Conservation (phyloP, 441 rosid genomes). For the Flueggea neowawraea region DNA sequence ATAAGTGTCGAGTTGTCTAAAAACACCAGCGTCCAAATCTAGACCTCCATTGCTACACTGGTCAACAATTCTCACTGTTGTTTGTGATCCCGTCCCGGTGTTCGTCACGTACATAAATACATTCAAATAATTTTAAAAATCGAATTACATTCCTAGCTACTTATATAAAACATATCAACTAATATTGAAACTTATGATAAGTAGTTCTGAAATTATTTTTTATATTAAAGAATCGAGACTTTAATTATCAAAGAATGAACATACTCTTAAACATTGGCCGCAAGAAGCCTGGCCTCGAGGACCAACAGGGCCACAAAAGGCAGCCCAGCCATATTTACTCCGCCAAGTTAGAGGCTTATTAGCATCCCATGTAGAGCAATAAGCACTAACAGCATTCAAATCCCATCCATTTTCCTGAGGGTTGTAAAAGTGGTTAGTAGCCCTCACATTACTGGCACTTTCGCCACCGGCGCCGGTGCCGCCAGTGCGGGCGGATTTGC, state of each 20-base stretch:
- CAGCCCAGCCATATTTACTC: conserved; percentile 30
- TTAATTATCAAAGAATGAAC: not conserved
- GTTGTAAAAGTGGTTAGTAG: conserved; percentile 24
- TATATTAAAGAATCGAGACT: no score
- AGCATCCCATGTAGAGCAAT: conserved; percentile 34
- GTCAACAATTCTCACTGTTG: conserved; percentile 56
- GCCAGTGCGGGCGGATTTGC: conserved; percentile 5
- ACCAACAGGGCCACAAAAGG: conserved; percentile 27
- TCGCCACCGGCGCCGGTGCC: conserved; percentile 3
- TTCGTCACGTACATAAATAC: conserved; percentile 42
- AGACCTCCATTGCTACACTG: conserved; percentile 65
- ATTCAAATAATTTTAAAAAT: not conserved
- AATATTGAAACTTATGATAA: no score
- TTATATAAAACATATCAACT: no score
- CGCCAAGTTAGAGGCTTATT: conserved; percentile 30
- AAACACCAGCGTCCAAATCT: conserved; percentile 49
- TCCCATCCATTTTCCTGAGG: conserved; percentile 26
- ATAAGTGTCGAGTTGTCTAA: conserved; percentile 43
- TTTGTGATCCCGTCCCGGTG: conserved; percentile 35
- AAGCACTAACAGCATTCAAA: conserved; percentile 20
- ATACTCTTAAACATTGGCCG: conserved; percentile 33
- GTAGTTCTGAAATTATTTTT: no score
- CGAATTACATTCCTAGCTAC: no score
- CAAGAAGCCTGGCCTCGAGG: conserved; percentile 25
- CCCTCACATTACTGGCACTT: conserved; percentile 32